Percentiles rank a stretch among this genome's conserved stretches.
These are phyloP conservation scores for Fusarium avenaceum DNA, from an alignment of 2,329 filamentous ascomycete genomes.

Conservation along the genomic window DNA sequence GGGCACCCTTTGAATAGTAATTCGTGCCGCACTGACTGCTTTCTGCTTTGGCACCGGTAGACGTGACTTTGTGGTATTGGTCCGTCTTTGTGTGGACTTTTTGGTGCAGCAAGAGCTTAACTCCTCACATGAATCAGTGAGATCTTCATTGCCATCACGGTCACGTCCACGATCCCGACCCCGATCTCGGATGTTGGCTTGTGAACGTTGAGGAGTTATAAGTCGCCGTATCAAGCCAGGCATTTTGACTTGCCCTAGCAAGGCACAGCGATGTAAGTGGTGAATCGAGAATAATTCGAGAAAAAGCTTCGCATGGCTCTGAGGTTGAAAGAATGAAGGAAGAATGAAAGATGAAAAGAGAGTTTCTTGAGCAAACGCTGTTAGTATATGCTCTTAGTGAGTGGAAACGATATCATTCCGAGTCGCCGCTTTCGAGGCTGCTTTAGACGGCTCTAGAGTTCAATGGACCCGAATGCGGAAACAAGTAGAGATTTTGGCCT, in stretches of 20 bases:
- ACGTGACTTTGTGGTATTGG: conserved; percentile 42
- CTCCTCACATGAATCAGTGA: conserved; percentile 39
- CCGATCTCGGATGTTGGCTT: conserved; percentile 16
- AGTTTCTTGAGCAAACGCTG: conserved; percentile 38
- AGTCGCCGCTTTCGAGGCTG: conserved; percentile 37
- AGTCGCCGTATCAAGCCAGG: conserved; percentile 46
- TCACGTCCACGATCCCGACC: neutral
- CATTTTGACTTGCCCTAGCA: conserved; percentile 39
- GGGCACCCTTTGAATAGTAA: conserved; percentile 55
- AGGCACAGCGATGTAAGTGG: conserved; percentile 26
- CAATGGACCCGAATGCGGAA: conserved; percentile 39
- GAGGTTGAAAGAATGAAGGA: conserved; percentile 9
- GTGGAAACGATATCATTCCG: conserved; percentile 27
- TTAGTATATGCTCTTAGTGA: conserved; percentile 25
- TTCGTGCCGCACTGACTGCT: conserved; percentile 14
- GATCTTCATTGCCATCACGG: conserved; percentile 31
- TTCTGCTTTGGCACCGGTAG: conserved; percentile 42
- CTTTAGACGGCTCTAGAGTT: conserved; percentile 36
- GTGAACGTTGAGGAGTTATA: conserved; percentile 41
- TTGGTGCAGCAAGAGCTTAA: conserved; percentile 37
- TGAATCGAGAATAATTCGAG: conserved; percentile 23
- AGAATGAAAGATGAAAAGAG: conserved; percentile 12
- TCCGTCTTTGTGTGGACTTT: conserved; percentile 34
- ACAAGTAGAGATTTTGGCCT: conserved; percentile 31
- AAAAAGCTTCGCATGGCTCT: conserved; percentile 41